phyloP scores from a whole-genome alignment of 2,329 filamentous ascomycete genomes.

The Colletotrichum euphorbiae region DNA sequence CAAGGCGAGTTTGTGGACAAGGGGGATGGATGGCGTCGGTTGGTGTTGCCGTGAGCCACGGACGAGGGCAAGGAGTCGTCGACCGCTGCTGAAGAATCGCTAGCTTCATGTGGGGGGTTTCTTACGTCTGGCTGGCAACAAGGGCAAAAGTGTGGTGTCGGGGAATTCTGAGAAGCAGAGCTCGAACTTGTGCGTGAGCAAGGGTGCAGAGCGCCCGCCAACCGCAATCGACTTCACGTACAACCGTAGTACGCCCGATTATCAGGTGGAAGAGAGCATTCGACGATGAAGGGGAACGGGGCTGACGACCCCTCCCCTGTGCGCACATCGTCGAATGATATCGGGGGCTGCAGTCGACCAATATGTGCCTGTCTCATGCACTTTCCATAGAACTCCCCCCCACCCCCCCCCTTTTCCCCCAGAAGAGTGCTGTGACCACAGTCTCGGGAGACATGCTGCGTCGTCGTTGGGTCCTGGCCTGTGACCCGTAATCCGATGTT shows the following conservation, averaged over 20 bases:
- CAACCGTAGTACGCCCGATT: conserved; percentile 1
- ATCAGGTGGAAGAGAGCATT: conserved; percentile 10
- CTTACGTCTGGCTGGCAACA: conserved; percentile 24
- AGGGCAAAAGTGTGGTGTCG: conserved; percentile 15
- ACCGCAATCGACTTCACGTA: background rate
- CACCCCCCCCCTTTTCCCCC: background rate
- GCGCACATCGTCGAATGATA: background rate
- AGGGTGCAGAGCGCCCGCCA: background rate
- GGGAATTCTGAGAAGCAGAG: background rate
- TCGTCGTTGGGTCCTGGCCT: background rate
- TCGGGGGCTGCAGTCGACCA: conserved; percentile 1
- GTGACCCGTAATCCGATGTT: conserved; percentile 23
- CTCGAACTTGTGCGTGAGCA: background rate
- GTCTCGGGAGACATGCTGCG: conserved; percentile 19
- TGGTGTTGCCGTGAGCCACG: conserved; percentile 7
- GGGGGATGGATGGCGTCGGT: conserved; percentile 22
- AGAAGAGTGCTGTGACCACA: conserved; percentile 16
- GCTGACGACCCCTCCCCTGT: background rate
- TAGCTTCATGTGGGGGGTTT: conserved; percentile 4
- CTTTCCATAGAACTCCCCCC: conserved; percentile 12
- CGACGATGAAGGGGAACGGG: background rate
- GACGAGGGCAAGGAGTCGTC: background rate
- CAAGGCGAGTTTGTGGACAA: conserved; percentile 10
- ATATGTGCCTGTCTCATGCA: background rate
- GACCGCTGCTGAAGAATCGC: conserved; percentile 30